Conservation (phyloP, 2,329 filamentous ascomycete species). For the Dactylonectria estremocensis region DNA sequence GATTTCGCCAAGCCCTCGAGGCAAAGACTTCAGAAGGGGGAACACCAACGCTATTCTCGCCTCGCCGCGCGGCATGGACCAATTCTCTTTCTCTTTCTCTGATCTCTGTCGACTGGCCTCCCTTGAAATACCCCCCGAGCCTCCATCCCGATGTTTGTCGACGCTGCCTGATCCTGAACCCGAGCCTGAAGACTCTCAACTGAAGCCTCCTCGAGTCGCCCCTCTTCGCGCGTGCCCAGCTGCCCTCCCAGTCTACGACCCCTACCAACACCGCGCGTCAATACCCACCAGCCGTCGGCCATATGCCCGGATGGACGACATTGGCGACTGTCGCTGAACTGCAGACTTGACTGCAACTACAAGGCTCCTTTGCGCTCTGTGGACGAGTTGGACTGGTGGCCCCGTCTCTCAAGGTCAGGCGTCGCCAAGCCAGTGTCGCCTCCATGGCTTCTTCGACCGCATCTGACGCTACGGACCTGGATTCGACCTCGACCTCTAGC, state of each 20-base stretch:
- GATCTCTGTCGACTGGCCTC: slow-evolving; percentile 16
- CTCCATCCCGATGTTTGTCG: slow-evolving; percentile 37
- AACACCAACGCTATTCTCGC: slow-evolving; percentile 47
- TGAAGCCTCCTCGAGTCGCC: slow-evolving; percentile 1
- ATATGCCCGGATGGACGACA: slow-evolving; percentile 43
- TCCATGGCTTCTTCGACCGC: slow-evolving; percentile 28
- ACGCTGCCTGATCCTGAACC: slow-evolving; percentile 34
- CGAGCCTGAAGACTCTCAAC: neutral
- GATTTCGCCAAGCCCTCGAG: slow-evolving; percentile 53
- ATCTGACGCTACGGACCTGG: slow-evolving; percentile 26
- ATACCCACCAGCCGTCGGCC: slow-evolving; percentile 28
- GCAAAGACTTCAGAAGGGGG: slow-evolving; percentile 51
- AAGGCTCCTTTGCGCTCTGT: slow-evolving; percentile 37
- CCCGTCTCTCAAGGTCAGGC: slow-evolving; percentile 24
- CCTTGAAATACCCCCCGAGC: slow-evolving; percentile 26
- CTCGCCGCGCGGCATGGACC: slow-evolving; percentile 41
- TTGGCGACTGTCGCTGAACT: slow-evolving; percentile 37
- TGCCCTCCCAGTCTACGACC: slow-evolving; percentile 7
- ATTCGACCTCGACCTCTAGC: slow-evolving; percentile 24
- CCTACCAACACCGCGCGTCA: slow-evolving; percentile 27
- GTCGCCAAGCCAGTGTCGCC: slow-evolving; percentile 29
- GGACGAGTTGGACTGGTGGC: slow-evolving; percentile 36
- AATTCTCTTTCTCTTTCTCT: slow-evolving; percentile 40
- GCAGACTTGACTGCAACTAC: slow-evolving; percentile 44
- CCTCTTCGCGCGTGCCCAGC: slow-evolving; percentile 20